These are phyloP conservation scores for Leccinellum luteum DNA, from an alignment of 768 basidiomycete species.

Conservation along the genomic window DNA sequence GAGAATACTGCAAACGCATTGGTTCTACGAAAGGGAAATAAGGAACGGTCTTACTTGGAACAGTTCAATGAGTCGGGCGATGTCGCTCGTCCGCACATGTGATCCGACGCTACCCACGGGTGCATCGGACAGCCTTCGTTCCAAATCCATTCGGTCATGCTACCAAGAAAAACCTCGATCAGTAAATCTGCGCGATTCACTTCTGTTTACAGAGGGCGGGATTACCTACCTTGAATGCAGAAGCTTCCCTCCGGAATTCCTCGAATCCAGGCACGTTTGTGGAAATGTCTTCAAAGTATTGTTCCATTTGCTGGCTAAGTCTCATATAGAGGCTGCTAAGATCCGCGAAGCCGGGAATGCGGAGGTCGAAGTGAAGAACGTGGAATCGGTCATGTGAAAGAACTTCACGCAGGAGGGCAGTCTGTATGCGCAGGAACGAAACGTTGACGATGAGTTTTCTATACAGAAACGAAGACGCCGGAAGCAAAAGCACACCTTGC, in stretches of 20 bases:
- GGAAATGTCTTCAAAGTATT: constrained; percentile 69
- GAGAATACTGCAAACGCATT: constrained; percentile 47
- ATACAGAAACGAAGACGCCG: background rate
- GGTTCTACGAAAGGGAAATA: background rate
- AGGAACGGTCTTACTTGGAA: constrained; percentile 54
- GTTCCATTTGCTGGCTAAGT: constrained; percentile 78
- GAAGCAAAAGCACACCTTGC: constrained; percentile 53
- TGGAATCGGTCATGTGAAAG: constrained; percentile 67
- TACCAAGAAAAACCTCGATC: constrained; percentile 28
- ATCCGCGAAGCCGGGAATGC: constrained; percentile 83
- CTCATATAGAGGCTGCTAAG: constrained; percentile 74
- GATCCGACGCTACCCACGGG: constrained; percentile 41
- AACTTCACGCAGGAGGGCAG: constrained; percentile 75
- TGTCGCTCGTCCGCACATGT: constrained; percentile 69
- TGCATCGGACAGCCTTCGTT: constrained; percentile 54
- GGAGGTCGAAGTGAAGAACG: constrained; percentile 80
- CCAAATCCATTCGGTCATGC: constrained; percentile 76
- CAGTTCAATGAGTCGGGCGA: constrained; percentile 81
- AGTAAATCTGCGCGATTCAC: background rate
- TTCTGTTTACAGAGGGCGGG: background rate
- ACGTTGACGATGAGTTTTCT: background rate
- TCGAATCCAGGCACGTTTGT: constrained; percentile 59
- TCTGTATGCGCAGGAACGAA: constrained; percentile 39
- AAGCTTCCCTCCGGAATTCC: constrained; percentile 71
- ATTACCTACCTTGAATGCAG: constrained; percentile 67